phyloP scores from a whole-genome alignment of 345 rosid genomes.

The Pistacia atlantica region DNA sequence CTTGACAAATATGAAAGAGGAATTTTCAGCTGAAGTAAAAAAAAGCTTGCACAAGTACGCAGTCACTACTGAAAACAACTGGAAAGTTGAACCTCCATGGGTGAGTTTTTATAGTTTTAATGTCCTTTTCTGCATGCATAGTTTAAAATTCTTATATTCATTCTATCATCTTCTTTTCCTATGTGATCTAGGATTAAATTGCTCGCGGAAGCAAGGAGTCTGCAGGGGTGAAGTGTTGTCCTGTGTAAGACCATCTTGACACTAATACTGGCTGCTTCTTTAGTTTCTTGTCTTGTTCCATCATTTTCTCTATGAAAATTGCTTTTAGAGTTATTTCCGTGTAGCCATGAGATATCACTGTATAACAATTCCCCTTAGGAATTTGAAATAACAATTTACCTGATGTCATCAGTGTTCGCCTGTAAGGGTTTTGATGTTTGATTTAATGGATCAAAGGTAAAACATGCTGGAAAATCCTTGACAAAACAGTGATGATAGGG shows the following conservation, averaged over 20 bases:
- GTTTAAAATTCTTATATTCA: background rate
- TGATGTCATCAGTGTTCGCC: too few species aligned
- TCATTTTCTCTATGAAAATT: too few species aligned
- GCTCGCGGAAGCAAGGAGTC: background rate
- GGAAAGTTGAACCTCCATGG: constrained; percentile 2
- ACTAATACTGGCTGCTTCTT: background rate
- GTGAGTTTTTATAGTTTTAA: background rate
- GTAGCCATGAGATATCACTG: too few species aligned
- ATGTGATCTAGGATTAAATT: background rate
- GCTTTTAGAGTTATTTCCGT: too few species aligned
- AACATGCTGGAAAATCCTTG: too few species aligned
- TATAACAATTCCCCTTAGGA: too few species aligned
- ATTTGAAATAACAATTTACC: too few species aligned
- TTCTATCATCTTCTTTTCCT: background rate
- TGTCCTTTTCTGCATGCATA: background rate
- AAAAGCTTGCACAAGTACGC: background rate
- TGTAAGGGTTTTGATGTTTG: too few species aligned
- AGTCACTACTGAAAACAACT: too few species aligned
- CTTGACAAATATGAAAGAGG: constrained; percentile 29
- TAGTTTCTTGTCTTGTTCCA: too few species aligned
- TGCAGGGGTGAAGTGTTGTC: background rate
- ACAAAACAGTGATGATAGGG: too few species aligned
- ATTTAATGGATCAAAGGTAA: too few species aligned
- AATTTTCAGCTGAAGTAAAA: background rate
- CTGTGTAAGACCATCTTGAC: background rate